phyloP scores from a whole-genome alignment of 2,329 filamentous ascomycete genomes.

The Didymella arachidicola region DNA sequence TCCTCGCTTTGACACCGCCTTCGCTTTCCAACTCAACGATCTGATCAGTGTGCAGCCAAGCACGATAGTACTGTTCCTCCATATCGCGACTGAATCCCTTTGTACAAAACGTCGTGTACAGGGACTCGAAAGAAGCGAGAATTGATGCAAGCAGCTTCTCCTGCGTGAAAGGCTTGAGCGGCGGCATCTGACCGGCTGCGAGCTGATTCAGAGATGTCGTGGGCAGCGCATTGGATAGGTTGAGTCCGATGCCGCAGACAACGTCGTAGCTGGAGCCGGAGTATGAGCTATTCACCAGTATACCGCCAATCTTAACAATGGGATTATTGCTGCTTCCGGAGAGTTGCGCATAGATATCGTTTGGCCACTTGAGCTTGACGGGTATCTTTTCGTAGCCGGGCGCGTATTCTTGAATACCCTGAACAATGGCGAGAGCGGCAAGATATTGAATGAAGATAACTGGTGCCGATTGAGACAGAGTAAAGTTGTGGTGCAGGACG shows the following conservation, averaged over 20 bases:
- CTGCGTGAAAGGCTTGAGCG: constrained; percentile 66
- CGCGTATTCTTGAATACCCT: constrained; percentile 83
- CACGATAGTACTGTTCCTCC: constrained; percentile 67
- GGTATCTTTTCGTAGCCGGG: constrained; percentile 76
- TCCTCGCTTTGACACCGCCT: constrained; percentile 74
- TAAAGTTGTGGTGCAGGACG: constrained; percentile 81
- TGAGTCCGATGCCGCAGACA: constrained; percentile 82
- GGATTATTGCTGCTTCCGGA: constrained; percentile 60
- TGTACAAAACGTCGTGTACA: constrained; percentile 78
- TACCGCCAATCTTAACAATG: constrained; percentile 92
- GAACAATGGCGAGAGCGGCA: constrained; percentile 83
- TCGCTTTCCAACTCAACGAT: constrained; percentile 80
- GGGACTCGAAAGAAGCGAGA: constrained; percentile 76
- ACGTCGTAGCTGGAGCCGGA: constrained; percentile 79
- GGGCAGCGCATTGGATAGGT: constrained; percentile 81
- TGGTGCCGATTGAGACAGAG: constrained; percentile 74
- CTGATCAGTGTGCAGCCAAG: constrained; percentile 79
- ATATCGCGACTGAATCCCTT: constrained; percentile 77
- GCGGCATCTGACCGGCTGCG: constrained; percentile 53
- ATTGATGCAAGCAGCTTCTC: constrained; percentile 86
- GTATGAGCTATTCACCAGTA: constrained; percentile 89
- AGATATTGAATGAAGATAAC: constrained; percentile 96
- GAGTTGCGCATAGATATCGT: constrained; percentile 72
- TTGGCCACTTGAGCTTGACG: constrained; percentile 95
- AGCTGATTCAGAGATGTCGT: constrained; percentile 87